Percentiles rank a stretch among this genome's conserved stretches.
Evolutionary conservation across 2,329 filamentous ascomycete species (phyloP).

Genomic region (Myriangium duriaei): DNA sequence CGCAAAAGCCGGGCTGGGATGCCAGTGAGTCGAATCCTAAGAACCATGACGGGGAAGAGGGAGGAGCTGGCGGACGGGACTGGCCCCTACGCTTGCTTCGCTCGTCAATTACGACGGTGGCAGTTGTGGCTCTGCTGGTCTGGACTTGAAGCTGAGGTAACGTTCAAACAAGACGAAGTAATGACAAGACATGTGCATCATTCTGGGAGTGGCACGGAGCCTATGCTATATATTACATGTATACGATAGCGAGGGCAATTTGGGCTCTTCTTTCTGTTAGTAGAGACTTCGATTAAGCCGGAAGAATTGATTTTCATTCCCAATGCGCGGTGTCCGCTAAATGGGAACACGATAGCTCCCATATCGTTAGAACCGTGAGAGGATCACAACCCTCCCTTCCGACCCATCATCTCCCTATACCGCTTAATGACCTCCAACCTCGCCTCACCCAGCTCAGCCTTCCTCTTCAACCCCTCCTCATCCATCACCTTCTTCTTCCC

Average conservation of each 20-base stretch:
- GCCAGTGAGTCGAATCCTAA: constrained; percentile 2
- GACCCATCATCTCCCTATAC: constrained; percentile 56
- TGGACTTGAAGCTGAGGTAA: no score
- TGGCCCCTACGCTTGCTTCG: background rate
- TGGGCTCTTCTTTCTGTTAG: no score
- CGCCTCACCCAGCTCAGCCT: constrained; percentile 60
- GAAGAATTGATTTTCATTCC: no score
- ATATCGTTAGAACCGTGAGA: no score
- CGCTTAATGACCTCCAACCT: constrained; percentile 59
- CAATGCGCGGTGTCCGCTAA: no score
- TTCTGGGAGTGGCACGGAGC: no score
- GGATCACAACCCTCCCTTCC: constrained; percentile 6
- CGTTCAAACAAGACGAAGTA: no score
- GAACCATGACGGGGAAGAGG: background rate
- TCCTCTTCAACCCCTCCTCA: constrained; percentile 55
- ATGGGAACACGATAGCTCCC: background rate
- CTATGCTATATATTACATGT: no score
- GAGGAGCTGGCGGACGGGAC: constrained; percentile 1
- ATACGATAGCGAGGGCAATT: no score
- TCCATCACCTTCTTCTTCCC: constrained; percentile 52
- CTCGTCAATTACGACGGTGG: background rate
- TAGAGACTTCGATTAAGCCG: no score
- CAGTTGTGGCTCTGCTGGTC: background rate
- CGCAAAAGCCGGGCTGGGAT: constrained; percentile 8
- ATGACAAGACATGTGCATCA: no score